phyloP scores from a whole-genome alignment of 2,329 filamentous ascomycete species.

The Escovopsis sp. region DNA sequence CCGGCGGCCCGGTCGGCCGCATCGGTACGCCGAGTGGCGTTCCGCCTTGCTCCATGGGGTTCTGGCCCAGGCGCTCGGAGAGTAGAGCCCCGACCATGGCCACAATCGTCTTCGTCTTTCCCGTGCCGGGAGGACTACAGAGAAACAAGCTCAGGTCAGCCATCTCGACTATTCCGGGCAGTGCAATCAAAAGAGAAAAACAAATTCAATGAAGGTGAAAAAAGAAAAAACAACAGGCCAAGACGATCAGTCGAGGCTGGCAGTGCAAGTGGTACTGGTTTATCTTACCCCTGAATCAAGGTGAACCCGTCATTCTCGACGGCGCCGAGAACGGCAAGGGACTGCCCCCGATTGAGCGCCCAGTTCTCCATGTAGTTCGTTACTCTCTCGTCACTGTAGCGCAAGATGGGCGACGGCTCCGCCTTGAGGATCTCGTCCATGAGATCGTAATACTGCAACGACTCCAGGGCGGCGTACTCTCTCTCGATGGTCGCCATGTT shows the following conservation, averaged over 20 bases:
- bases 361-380: constrained; percentile 59
- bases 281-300: constrained; percentile 68
- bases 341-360: constrained; percentile 74
- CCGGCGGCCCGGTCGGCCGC: constrained; percentile 12
- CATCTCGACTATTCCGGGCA: too few relatives aligned
- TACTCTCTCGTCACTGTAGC: constrained; percentile 61
- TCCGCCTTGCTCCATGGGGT: constrained; percentile 15
- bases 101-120: constrained; percentile 96
- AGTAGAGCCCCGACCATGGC: constrained; percentile 79
- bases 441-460: constrained; percentile 87
- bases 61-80: constrained; percentile 22
- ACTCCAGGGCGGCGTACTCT: constrained; percentile 84
- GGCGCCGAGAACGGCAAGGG: constrained; percentile 79
- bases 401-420: constrained; percentile 75
- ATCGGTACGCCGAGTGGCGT: constrained; percentile 16
- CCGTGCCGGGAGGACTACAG: constrained; percentile 72
- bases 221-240: too few relatives aligned
- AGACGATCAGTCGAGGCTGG: too few relatives aligned
- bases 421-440: constrained; percentile 84
- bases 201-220: not conserved
- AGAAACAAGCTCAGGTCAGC: constrained; percentile 13
- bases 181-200: too few relatives aligned
- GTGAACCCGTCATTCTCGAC: constrained; percentile 96
- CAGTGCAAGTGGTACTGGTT: too few relatives aligned
- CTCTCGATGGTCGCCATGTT: constrained; percentile 91